Evolutionary conservation across 306 rosid species (phyloP).

Genomic region (Cercis canadensis): DNA sequence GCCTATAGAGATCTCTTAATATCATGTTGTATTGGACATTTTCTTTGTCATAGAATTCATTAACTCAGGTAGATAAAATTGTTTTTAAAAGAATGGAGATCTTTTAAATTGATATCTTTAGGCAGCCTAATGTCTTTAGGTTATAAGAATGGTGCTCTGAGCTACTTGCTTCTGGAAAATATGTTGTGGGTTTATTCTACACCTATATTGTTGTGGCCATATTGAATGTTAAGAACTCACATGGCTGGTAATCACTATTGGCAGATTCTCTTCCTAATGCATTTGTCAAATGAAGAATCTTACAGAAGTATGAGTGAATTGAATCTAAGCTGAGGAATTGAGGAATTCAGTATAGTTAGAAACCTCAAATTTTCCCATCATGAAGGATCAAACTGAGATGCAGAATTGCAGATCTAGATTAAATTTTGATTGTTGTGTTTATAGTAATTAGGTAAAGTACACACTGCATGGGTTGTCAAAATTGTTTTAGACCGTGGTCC

Average conservation of each 20-base stretch:
- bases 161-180: slow-evolving; percentile 8
- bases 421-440: no score
- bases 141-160: neutral
- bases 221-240: neutral
- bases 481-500: neutral
- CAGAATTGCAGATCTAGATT: no score
- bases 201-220: neutral
- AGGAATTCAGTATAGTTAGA: neutral
- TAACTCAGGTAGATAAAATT: neutral
- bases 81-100: neutral
- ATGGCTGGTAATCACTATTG: neutral
- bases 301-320: neutral
- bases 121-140: neutral
- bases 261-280: neutral
- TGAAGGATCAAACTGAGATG: neutral
- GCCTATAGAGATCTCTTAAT: neutral
- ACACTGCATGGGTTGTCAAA: no score
- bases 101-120: neutral
- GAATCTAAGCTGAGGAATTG: neutral
- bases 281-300: slow-evolving; percentile 1
- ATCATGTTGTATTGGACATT: neutral
- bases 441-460: no score
- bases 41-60: neutral
- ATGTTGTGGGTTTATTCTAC: neutral
- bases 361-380: neutral